Percentiles rank a stretch among this genome's conserved stretches.
Conservation (phyloP, 2,329 filamentous ascomycete genomes). For the Arthrobotrys megalospora region DNA sequence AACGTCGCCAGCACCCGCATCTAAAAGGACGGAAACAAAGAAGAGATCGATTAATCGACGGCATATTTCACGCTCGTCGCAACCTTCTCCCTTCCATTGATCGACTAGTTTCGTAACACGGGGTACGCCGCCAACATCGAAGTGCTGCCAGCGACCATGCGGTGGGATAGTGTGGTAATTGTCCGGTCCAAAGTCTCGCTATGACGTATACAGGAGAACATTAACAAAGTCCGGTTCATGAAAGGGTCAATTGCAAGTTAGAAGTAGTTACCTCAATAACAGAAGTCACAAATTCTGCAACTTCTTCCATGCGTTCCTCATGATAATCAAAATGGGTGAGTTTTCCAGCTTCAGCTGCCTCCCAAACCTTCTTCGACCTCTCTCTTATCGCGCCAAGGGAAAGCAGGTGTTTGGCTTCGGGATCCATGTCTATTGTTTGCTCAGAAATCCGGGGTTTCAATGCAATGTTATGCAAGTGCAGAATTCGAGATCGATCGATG, state of each 20-base stretch:
- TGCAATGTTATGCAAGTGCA: constrained; percentile 5
- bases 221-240: not conserved
- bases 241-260: not conserved
- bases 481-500: constrained; percentile 16
- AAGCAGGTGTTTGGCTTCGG: constrained; percentile 82
- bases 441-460: constrained; percentile 19
- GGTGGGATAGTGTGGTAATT: constrained; percentile 80
- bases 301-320: constrained; percentile 84
- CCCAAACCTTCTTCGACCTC: constrained; percentile 79
- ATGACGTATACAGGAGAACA: constrained; percentile 37
- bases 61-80: constrained; percentile 80
- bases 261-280: constrained; percentile 82
- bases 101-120: constrained; percentile 79
- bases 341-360: constrained; percentile 82
- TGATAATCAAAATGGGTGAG: constrained; percentile 91
- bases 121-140: constrained; percentile 82
- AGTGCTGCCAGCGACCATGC: constrained; percentile 88
- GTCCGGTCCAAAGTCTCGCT: constrained; percentile 81
- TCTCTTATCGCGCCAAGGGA: constrained; percentile 91
- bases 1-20: constrained; percentile 87
- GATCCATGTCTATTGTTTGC: constrained; percentile 25
- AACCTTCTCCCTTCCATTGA: constrained; percentile 76
- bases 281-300: constrained; percentile 85
- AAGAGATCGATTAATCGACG: constrained; percentile 84
- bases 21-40: constrained; percentile 83